Conservation (phyloP, 2,329 filamentous ascomycete species). For the Lachnellula willkommii region DNA sequence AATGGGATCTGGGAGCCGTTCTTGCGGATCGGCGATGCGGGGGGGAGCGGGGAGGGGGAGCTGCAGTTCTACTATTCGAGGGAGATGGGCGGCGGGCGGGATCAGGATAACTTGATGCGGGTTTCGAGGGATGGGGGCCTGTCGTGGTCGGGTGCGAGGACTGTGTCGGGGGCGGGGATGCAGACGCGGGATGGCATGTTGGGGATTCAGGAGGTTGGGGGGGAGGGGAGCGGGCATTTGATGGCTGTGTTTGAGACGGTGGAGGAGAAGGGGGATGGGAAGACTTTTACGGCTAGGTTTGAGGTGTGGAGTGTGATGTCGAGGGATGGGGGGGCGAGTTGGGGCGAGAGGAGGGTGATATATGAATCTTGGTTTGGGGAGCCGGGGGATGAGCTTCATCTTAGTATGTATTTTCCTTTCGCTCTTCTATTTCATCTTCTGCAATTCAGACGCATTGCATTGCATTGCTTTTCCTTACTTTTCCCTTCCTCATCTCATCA, state of each 20-base stretch:
- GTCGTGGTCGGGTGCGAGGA: neutral
- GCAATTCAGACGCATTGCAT: neutral
- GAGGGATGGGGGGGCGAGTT: constrained; percentile 8
- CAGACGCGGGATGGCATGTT: constrained; percentile 11
- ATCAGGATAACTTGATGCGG: constrained; percentile 9
- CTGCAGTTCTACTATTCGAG: constrained; percentile 11
- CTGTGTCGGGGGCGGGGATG: constrained; percentile 2
- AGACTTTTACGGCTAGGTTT: neutral
- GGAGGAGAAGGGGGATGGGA: neutral
- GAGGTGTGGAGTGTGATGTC: constrained; percentile 3
- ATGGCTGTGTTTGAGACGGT: constrained; percentile 12
- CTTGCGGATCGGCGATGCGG: neutral
- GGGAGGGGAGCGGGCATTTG: neutral
- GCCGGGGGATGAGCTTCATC: neutral
- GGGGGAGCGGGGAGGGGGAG: neutral
- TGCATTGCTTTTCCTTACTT: neutral
- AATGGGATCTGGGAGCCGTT: constrained; percentile 13
- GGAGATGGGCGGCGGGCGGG: neutral
- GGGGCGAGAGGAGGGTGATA: constrained; percentile 4
- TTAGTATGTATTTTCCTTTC: neutral
- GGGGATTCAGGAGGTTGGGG: constrained; percentile 3
- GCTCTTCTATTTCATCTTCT: neutral
- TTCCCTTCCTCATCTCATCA: no score
- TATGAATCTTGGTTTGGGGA: constrained; percentile 1
- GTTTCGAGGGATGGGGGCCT: constrained; percentile 5